Conservation (phyloP, 805 yeast species). For the Saccharomycopsis guyanensis region DNA sequence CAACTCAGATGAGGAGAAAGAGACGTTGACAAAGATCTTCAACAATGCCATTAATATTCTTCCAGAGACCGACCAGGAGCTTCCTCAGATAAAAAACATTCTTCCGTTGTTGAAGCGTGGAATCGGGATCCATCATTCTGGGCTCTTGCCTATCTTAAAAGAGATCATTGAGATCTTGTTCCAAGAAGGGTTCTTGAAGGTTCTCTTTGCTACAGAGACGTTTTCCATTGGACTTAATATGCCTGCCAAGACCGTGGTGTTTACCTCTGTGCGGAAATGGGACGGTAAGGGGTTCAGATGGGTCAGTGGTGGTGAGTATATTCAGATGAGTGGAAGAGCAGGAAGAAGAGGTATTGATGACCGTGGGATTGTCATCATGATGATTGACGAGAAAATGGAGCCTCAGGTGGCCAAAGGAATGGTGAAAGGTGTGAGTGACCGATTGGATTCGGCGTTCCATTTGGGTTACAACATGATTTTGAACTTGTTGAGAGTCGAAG, state of each 20-base stretch:
- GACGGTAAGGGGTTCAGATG: conserved; percentile 97
- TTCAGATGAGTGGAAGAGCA: conserved; percentile 99
- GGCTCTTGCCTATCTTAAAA: conserved; percentile 84
- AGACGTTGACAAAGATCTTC: conserved; percentile 82
- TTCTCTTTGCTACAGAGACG: conserved; percentile 95
- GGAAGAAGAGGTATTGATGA: conserved; percentile 99
- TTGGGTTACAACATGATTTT: conserved; percentile 95
- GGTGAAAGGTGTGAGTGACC: conserved; percentile 98
- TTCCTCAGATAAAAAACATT: conserved; percentile 91
- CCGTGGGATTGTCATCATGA: conserved; percentile 97
- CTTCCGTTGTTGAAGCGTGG: conserved; percentile 88
- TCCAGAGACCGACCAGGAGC: conserved; percentile 83
- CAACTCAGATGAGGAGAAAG: conserved; percentile 90
- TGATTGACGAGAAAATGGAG: conserved; percentile 99
- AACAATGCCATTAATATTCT: conserved; percentile 80
- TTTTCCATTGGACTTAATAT: conserved; percentile 96
- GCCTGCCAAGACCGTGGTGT: conserved; percentile 99
- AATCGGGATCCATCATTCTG: conserved; percentile 98
- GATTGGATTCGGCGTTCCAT: conserved; percentile 96
- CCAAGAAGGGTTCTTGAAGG: conserved; percentile 94
- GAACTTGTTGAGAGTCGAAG: conserved; percentile 94
- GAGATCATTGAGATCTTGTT: conserved; percentile 94
- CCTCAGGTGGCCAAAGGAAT: conserved; percentile 98
- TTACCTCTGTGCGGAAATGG: conserved; percentile 96
- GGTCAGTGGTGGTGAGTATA: conserved; percentile 99